Evolutionary conservation across 2,329 filamentous ascomycete genomes (phyloP), one percentile per base, ranked within the genome.

Genomic region (Xylariales sp.): DNA sequence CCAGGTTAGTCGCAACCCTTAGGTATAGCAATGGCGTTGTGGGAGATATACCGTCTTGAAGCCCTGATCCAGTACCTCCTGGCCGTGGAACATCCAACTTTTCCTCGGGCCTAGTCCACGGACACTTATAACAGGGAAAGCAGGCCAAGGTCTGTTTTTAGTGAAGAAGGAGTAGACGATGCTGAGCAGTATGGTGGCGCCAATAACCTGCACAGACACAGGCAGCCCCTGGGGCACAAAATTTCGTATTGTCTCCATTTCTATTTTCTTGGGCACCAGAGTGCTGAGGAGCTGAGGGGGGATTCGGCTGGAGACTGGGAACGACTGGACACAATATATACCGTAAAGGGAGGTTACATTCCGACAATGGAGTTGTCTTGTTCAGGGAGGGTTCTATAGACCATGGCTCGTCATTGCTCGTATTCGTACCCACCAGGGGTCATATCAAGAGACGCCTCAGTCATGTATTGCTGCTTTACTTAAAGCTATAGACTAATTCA

Each of bases 201-300:
- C 62, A 34, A 78, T 60, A 14, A 76, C 71, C 55, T 76, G 72
- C 12, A 76, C 16, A 6, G 76, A 76, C 45, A 76, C 41, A 10
- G 76, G 76, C 4, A 79, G 55, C 50, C 74, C 74, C 65, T 75
- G 64, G 48, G 76, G 76, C 49, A 77, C n/a, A 18, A 74, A 36
- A 45, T 72, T 72, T 23, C 66, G 72, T 62, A 76, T 56, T 10
- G 70, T 67, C 49, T 76, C 75, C 75, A 76, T 77, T 18, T 63
- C 56, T 49, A 10, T 28, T 59, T 4, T 39, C 61, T 28, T 43
- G 2, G 5, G 7, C 34, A 16, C 52, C 52, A 30, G 23, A 64
- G 30, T 7, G 39, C 41, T 43, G 16, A 36, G 48, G 43, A 52
- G 30, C 45, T 41, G 3, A n/a, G 36, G 16, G 39, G 32, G 28